These are phyloP conservation scores for Leccinum ochraceum DNA, from an alignment of 768 basidiomycete species.

Conservation along the genomic window DNA sequence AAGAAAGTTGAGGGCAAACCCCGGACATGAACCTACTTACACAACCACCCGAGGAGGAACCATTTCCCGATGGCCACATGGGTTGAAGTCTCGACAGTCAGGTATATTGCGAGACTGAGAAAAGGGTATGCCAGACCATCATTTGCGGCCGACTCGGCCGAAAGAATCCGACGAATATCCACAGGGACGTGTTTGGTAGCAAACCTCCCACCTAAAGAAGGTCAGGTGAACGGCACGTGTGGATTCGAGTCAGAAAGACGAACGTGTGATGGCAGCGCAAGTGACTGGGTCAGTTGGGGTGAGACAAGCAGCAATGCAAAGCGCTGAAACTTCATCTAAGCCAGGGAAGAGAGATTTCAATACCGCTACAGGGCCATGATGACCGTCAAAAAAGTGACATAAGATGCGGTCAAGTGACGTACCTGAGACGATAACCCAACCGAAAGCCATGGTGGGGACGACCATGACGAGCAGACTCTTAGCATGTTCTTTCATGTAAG, in stretches of 20 bases:
- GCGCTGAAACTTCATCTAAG: slow-evolving; percentile 69
- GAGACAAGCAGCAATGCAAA: slow-evolving; percentile 86
- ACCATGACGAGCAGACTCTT: slow-evolving; percentile 70
- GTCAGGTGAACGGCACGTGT: neutral
- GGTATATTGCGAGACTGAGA: slow-evolving; percentile 81
- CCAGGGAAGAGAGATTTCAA: slow-evolving; percentile 72
- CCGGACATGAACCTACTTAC: slow-evolving; percentile 29
- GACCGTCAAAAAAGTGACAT: neutral
- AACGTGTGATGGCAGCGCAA: slow-evolving; percentile 78
- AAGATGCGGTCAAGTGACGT: slow-evolving; percentile 18
- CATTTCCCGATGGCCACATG: slow-evolving; percentile 75
- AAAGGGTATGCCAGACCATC: slow-evolving; percentile 97
- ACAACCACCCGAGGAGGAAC: slow-evolving; percentile 84
- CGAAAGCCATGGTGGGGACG: slow-evolving; percentile 82
- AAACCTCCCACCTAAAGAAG: slow-evolving; percentile 61
- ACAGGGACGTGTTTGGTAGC: slow-evolving; percentile 68
- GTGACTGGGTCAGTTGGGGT: slow-evolving; percentile 96
- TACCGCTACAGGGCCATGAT: slow-evolving; percentile 44
- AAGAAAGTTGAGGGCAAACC: neutral
- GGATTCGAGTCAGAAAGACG: slow-evolving; percentile 16
- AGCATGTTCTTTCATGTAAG: slow-evolving; percentile 81
- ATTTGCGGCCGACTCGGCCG: slow-evolving; percentile 92
- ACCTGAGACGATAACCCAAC: slow-evolving; percentile 80
- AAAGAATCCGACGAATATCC: slow-evolving; percentile 77
- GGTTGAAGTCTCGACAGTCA: slow-evolving; percentile 67